phyloP scores from a whole-genome alignment of 805 yeast genomes.

The Teunomyces atbi region DNA sequence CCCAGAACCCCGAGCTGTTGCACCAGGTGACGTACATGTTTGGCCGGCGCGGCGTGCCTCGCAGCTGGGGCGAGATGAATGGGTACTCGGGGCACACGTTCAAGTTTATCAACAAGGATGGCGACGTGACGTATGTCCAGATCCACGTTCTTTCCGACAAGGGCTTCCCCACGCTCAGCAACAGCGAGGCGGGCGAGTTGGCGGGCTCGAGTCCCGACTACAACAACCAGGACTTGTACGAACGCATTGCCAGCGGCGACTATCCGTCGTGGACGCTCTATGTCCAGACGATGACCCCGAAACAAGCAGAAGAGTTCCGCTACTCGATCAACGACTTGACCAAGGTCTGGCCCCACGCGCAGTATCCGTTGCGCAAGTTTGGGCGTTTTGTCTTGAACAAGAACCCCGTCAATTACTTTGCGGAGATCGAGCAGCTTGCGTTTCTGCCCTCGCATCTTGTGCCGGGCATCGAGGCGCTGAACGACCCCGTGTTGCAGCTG shows the following conservation, averaged over 20 bases:
- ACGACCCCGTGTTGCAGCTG: constrained; percentile 75
- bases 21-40: constrained; percentile 75
- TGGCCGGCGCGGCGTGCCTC: constrained; percentile 82
- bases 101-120: constrained; percentile 73
- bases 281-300: constrained; percentile 82
- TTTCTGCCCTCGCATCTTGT: constrained; percentile 72
- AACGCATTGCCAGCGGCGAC: constrained; percentile 74
- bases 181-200: constrained; percentile 65
- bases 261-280: constrained; percentile 83
- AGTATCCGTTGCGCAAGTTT: constrained; percentile 53
- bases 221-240: constrained; percentile 76
- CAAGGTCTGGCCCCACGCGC: constrained; percentile 61
- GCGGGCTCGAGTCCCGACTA: constrained; percentile 81
- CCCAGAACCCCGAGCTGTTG: constrained; percentile 67
- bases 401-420: constrained; percentile 52
- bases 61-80: constrained; percentile 71
- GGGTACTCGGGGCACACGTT: constrained; percentile 85
- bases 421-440: constrained; percentile 52
- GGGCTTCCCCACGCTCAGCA: constrained; percentile 51
- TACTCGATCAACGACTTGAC: constrained; percentile 89
- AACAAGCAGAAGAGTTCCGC: constrained; percentile 69
- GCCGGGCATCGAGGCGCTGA: constrained; percentile 73
- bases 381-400: constrained; percentile 54
- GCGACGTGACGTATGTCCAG: constrained; percentile 77
- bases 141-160: constrained; percentile 71